Base-by-base conservation (phyloP, 2,329 filamentous ascomycete species). In the Penicillium sp. region DNA sequence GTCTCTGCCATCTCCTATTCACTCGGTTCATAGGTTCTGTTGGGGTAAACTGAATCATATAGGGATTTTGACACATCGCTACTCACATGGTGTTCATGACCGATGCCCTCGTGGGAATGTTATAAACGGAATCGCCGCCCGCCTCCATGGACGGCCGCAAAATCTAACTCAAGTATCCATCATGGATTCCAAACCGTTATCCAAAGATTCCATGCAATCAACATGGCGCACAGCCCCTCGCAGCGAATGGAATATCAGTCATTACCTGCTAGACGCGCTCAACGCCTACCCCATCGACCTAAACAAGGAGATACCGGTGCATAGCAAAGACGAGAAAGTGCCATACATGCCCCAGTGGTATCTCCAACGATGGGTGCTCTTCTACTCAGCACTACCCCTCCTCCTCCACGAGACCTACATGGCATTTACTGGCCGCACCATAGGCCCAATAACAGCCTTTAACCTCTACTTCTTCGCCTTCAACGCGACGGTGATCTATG, bases 311-410 rank as follows among this genome's bases (percentile, higher is more conserved):
- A 55, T 71, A 10, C 78, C 78, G 0, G 69, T 77, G 2, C 75
- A 78, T 61, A 48, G 64, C 12, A 81, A 81, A 64, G 68, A 68
- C 1, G 77, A 80, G 38, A 74, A 74, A 38, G 61, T 80, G 4
- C 77, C 77, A 0, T 70, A 73, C 50, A 61, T 78, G 25, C 66
- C 74, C 0, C 69, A 77, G 31, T 71, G 64, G 62, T 69, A 70
- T 21, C 62, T 70, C 3, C 75, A 79, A 51, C 62, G 68, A 6
- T 80, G 77, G 76, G 72, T 79, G 0, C 55, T 80, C 1, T 64
- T 73, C 15, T 74, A 80, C 57, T 70, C 77, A 0, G 60, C 68
- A 2, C 61, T 77, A 6, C 77, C 78, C 1, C 61, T 80, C 10
- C 55, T 70, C 36, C 44, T 78, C 0, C 77, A 80, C 27, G 73